Evolutionary conservation across 2,329 filamentous ascomycete species (phyloP).

Genomic region (Elsinoe arachidis): DNA sequence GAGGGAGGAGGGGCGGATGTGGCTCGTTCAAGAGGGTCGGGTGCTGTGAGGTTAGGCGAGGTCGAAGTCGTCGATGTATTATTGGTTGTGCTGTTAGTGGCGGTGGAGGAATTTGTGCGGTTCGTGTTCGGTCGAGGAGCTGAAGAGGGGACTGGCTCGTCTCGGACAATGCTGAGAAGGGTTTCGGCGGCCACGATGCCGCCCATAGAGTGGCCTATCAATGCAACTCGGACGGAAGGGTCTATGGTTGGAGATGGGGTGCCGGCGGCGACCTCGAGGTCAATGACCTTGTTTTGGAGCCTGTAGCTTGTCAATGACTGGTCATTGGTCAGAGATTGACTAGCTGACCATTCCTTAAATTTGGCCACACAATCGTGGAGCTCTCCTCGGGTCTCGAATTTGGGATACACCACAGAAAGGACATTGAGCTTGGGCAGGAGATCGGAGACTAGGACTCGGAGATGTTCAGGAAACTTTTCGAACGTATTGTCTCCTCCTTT

Average conservation of each 20-base stretch:
- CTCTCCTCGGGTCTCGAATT: conserved; percentile 74
- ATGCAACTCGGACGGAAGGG: conserved; percentile 70
- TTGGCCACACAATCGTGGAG: conserved; percentile 59
- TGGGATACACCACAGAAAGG: conserved; percentile 63
- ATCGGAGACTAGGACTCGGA: conserved; percentile 55
- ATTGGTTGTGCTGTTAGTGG: conserved; percentile 3
- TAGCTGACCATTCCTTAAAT: conserved; percentile 65
- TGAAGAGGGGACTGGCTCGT: conserved; percentile 41
- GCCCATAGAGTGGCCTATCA: conserved; percentile 81
- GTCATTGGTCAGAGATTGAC: not conserved
- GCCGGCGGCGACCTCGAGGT: conserved; percentile 74
- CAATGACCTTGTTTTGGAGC: conserved; percentile 87
- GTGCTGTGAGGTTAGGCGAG: conserved; percentile 13
- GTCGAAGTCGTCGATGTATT: conserved; percentile 7
- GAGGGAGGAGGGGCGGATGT: conserved; percentile 17
- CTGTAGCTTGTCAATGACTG: conserved; percentile 33
- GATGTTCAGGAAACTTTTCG: conserved; percentile 63
- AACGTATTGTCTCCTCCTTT: conserved; percentile 78
- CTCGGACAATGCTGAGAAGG: conserved; percentile 63
- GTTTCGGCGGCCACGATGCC: conserved; percentile 92
- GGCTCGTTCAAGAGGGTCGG: conserved; percentile 6
- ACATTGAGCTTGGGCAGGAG: conserved; percentile 62
- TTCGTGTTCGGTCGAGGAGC: conserved; percentile 14
- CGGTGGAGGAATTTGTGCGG: conserved; percentile 15
- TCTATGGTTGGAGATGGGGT: conserved; percentile 80